Conservation (phyloP, 306 rosid genomes). For the Vicia sativa region DNA sequence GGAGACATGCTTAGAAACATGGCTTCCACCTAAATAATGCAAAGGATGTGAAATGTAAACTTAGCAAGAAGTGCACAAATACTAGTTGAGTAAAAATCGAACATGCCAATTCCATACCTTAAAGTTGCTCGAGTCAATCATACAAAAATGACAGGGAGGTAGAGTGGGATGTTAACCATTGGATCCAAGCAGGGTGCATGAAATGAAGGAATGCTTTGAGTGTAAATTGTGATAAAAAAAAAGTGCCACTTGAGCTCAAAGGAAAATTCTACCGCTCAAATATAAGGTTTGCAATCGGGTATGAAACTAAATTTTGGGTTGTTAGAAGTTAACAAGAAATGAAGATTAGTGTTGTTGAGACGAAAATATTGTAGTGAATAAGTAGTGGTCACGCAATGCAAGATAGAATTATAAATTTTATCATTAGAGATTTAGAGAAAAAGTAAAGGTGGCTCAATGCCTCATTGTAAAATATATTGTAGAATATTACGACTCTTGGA, state of each 20-base stretch:
- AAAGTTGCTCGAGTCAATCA: background rate
- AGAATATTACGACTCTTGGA: background rate
- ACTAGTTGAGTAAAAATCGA: background rate
- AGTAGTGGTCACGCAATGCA: constrained; percentile 2
- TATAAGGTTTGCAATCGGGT: background rate
- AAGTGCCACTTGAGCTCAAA: background rate
- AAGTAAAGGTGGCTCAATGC: background rate
- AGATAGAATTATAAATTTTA: background rate
- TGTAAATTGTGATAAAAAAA: constrained; percentile 4
- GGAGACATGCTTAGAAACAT: constrained; percentile 4
- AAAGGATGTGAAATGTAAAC: background rate
- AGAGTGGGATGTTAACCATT: background rate
- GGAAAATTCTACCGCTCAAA: background rate
- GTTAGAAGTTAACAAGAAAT: background rate
- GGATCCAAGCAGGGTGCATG: background rate
- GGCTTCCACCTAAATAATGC: background rate
- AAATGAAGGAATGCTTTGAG: constrained; percentile 6
- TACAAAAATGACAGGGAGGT: background rate
- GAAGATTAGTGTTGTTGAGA: background rate
- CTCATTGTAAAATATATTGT: background rate
- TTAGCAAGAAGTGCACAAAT: background rate
- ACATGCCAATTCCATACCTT: background rate
- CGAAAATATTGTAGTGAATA: background rate
- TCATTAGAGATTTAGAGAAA: constrained; percentile 3
- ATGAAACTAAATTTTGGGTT: constrained; percentile 3